phyloP scores from a whole-genome alignment of 2,329 filamentous ascomycete genomes.

The Xylaria sp. region DNA sequence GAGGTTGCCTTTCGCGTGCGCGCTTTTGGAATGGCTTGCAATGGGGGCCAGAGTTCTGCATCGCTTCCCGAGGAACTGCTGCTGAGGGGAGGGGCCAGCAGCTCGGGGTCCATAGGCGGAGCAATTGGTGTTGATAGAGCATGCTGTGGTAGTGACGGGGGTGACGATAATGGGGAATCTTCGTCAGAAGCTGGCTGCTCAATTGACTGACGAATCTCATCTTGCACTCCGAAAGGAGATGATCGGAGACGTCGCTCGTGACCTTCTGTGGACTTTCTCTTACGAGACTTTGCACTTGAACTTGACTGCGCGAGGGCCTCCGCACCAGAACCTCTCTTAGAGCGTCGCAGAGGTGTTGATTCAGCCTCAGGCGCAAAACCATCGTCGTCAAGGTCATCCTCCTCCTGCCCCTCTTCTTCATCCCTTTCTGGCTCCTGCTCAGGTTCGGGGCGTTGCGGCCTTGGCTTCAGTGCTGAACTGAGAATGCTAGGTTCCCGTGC shows the following conservation, averaged over 20 bases:
- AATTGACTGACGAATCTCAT: constrained; percentile 30
- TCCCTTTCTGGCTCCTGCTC: constrained; percentile 41
- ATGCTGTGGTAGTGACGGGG: constrained; percentile 28
- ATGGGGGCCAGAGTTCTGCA: constrained; percentile 56
- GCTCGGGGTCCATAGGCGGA: constrained; percentile 49
- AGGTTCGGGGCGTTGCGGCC: constrained; percentile 39
- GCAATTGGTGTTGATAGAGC: constrained; percentile 47
- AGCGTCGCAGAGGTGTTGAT: constrained; percentile 67
- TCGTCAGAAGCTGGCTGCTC: constrained; percentile 36
- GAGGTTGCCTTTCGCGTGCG: constrained; percentile 40
- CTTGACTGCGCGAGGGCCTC: constrained; percentile 34
- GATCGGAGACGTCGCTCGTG: constrained; percentile 45
- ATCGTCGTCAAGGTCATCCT: constrained; percentile 48
- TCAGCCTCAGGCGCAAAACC: constrained; percentile 69
- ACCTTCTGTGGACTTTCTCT: constrained; percentile 61
- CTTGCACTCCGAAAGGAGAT: constrained; percentile 42
- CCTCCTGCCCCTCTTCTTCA: constrained; percentile 51
- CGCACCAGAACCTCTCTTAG: constrained; percentile 46
- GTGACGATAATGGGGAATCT: constrained; percentile 35
- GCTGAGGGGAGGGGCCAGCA: constrained; percentile 62
- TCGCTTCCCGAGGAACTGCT: constrained; percentile 55
- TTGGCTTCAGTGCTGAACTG: constrained; percentile 55
- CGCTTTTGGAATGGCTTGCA: constrained; percentile 56
- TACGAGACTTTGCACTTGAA: constrained; percentile 51
- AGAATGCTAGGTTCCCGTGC: constrained; percentile 67